A percentile compares a stretch with the other conserved stretches of the same genome.
Conservation (phyloP, 2,329 filamentous ascomycete genomes). For the Ophiognomonia clavigignenti-juglandacearum region DNA sequence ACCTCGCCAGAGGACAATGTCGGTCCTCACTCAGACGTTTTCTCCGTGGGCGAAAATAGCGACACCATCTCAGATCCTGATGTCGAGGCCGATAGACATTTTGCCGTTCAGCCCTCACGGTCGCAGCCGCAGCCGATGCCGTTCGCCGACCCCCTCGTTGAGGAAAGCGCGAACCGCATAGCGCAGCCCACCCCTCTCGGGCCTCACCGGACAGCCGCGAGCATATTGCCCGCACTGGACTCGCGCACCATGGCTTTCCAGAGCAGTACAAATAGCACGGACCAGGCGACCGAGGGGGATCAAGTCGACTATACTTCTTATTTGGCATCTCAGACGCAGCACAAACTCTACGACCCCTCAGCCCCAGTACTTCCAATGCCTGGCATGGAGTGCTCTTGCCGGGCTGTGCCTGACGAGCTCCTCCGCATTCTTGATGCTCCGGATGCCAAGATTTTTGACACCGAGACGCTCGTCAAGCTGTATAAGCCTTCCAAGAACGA, state of each 20-base stretch:
- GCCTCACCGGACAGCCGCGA: no score
- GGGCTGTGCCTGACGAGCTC: slow-evolving; percentile 8
- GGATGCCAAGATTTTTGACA: not conserved
- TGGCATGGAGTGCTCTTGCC: slow-evolving; percentile 3
- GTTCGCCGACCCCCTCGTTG: not conserved
- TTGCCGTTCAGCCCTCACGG: not conserved
- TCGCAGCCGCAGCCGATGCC: not conserved
- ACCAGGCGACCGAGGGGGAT: not conserved
- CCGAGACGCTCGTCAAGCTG: slow-evolving; percentile 2
- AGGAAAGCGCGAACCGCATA: not conserved
- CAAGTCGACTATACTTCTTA: not conserved
- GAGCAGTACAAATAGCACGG: not conserved
- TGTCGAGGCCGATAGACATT: slow-evolving; percentile 4
- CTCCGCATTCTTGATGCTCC: slow-evolving; percentile 6
- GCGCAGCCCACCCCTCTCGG: no score
- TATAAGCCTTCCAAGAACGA: slow-evolving; percentile 12
- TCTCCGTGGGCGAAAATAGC: slow-evolving; percentile 7
- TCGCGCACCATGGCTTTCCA: no score
- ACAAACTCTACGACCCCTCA: slow-evolving; percentile 14
- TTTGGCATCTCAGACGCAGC: not conserved
- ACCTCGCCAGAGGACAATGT: slow-evolving; percentile 13
- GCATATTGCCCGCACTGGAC: no score
- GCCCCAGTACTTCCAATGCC: slow-evolving; percentile 5
- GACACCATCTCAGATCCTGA: slow-evolving; percentile 14
- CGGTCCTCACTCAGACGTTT: slow-evolving; percentile 12